phyloP scores from a whole-genome alignment of 108 stramenopile species.

The Nitzschia palea region DNA sequence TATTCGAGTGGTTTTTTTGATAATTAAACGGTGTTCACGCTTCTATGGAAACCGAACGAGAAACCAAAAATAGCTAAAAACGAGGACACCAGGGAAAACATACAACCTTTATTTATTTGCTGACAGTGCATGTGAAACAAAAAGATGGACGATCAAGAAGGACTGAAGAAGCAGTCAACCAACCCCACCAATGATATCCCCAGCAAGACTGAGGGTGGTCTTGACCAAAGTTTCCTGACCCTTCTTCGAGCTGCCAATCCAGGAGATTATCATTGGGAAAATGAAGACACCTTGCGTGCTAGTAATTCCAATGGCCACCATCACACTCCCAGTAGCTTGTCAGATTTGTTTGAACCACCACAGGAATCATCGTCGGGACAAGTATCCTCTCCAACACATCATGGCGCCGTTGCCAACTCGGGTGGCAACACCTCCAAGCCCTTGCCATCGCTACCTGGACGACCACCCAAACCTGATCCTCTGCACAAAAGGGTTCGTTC shows the following conservation, averaged over 20 bases:
- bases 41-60: no score
- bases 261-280: neutral
- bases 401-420: no score
- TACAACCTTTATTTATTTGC: no score
- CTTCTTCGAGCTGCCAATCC: neutral
- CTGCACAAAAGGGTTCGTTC: conserved; percentile 1
- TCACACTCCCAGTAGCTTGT: neutral
- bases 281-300: conserved; percentile 7
- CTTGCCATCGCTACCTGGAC: neutral
- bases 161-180: no score
- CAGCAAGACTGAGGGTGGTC: neutral
- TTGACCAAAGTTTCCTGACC: neutral
- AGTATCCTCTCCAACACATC: no score
- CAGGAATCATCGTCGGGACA: neutral
- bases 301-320: neutral
- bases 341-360: neutral
- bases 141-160: no score
- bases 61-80: no score
- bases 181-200: neutral
- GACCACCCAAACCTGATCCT: neutral
- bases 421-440: no score
- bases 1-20: no score
- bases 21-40: no score
- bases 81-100: no score
- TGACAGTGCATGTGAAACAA: no score